Percentiles rank a stretch among this genome's conserved stretches.
These are phyloP conservation scores for Puccinia triticina DNA, from an alignment of 1,284 basidiomycete genomes.

Conservation along the genomic window DNA sequence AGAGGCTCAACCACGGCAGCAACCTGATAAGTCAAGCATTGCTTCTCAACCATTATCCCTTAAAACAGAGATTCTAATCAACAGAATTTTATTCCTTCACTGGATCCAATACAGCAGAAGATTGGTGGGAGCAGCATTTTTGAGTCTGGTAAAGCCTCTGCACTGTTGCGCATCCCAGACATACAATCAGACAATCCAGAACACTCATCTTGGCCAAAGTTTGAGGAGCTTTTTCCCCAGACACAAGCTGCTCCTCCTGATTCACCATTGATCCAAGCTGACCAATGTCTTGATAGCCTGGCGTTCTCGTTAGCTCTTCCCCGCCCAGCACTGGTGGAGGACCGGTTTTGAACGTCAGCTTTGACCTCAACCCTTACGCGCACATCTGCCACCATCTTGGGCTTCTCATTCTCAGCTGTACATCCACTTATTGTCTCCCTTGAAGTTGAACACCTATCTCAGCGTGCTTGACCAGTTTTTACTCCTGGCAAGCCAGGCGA, in stretches of 20 bases:
- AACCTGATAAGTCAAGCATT: constrained; percentile 32
- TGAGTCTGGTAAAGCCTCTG: constrained; percentile 37
- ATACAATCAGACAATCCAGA: neutral
- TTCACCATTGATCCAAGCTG: neutral
- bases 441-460: constrained; percentile 20
- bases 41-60: constrained; percentile 38
- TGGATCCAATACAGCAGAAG: neutral
- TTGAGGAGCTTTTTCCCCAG: neutral
- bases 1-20: constrained; percentile 25
- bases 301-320: neutral
- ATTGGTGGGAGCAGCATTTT: constrained; percentile 47
- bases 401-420: constrained; percentile 6
- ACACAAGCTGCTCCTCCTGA: neutral
- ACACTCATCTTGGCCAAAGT: neutral
- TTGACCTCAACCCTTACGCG: neutral
- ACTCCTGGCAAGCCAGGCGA: constrained; percentile 7
- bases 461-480: constrained; percentile 38
- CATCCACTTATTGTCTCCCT: constrained; percentile 4
- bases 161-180: constrained; percentile 8
- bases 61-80: no score
- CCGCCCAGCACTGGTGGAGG: neutral
- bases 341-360: neutral
- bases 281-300: neutral
- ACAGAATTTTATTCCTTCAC: no score
- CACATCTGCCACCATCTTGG: constrained; percentile 5